A percentile compares a stretch with the other conserved stretches of the same genome.
These are phyloP conservation scores for Colletotrichum falcatum DNA, from an alignment of 2,329 filamentous ascomycete species.

Conservation along the genomic window DNA sequence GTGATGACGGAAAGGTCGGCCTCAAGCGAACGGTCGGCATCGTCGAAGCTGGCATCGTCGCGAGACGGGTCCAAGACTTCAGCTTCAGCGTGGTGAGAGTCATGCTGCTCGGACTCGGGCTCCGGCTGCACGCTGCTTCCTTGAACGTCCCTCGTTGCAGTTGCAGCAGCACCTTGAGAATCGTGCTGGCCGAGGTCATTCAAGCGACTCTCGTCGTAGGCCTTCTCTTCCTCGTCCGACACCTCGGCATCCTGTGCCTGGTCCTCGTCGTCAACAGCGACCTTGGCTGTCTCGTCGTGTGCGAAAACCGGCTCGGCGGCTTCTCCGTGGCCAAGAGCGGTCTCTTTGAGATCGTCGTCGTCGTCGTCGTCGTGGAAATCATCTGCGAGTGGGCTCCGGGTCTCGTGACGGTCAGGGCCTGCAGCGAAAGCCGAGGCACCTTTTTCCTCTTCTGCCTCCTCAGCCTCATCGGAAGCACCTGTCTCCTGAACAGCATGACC, in stretches of 20 bases:
- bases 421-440: background rate
- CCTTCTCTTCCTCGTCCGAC: background rate
- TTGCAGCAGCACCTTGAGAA: background rate
- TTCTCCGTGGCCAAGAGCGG: background rate
- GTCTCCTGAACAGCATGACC: background rate
- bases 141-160: background rate
- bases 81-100: background rate
- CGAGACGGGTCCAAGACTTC: background rate
- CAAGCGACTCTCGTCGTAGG: background rate
- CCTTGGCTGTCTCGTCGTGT: background rate
- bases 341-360: background rate
- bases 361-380: background rate
- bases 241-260: background rate
- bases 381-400: background rate
- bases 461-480: background rate
- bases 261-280: background rate
- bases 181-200: background rate
- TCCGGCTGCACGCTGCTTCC: background rate
- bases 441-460: background rate
- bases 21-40: background rate
- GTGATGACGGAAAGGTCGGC: slow-evolving; percentile 25
- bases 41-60: slow-evolving; percentile 1
- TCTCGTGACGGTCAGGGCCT: background rate
- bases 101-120: background rate
- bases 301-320: background rate